phyloP scores from a whole-genome alignment of 345 rosid genomes.

The sweet orange (Citrus sinensis) region DVS_A1.0 CM039169.1:23530501-23531000 shows the following conservation, averaged over 20 bases:
- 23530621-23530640: no score
- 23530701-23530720: not conserved
- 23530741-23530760: not conserved
- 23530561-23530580: no score
- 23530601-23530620: not conserved
- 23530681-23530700: not conserved
- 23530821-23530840: not conserved
- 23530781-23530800: not conserved
- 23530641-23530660: not conserved
- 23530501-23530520: no score
- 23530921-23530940: not conserved
- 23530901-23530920: not conserved
- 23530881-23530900: not conserved
- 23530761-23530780: not conserved
- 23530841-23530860: not conserved
- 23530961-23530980: conserved; percentile 30
- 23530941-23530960: conserved; percentile 26
- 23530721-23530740: not conserved
- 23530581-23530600: no score
- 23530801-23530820: not conserved
- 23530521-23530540: no score
- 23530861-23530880: not conserved
- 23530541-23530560: no score
- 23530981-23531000: conserved; percentile 21
- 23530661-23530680: not conserved